These are phyloP conservation scores for Pilobolus umbonatus DNA, from an alignment of 192 early-diverging fungal species.

Conservation along the genomic window DNA sequence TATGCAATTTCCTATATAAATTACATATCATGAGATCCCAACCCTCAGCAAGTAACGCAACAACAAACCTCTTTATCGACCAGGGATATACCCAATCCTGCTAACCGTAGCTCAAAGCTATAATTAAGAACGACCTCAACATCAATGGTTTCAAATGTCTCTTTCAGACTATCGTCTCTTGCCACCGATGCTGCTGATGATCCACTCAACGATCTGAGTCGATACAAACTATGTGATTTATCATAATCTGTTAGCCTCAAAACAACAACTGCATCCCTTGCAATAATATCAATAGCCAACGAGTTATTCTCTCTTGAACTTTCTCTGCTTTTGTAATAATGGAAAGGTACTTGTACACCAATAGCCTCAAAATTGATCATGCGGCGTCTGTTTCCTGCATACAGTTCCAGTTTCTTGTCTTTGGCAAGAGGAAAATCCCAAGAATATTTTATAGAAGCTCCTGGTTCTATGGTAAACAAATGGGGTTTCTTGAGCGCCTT, in stretches of 20 bases:
- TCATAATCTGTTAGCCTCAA: conserved; percentile 51
- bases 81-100: conserved; percentile 78
- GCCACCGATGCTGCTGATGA: conserved; percentile 16
- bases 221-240: conserved; percentile 41
- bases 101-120: conserved; percentile 55
- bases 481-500: conserved; percentile 9
- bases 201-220: conserved; percentile 23
- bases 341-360: conserved; percentile 70
- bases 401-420: conserved; percentile 56
- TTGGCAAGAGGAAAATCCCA: conserved; percentile 70
- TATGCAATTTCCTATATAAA: conserved; percentile 67
- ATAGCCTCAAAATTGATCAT: conserved; percentile 71
- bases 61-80: conserved; percentile 52
- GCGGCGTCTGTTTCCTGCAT: conserved; percentile 52
- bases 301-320: conserved; percentile 4
- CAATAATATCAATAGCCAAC: conserved; percentile 57
- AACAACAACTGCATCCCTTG: conserved; percentile 47
- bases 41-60: neutral
- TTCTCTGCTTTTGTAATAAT: conserved; percentile 35
- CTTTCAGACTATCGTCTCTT: conserved; percentile 22
- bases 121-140: conserved; percentile 30
- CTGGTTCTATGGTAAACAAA: conserved; percentile 5
- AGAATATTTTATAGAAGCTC: conserved; percentile 52
- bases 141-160: conserved; percentile 35
- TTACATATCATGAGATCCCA: neutral